Evolutionary conservation across 495 filamentous ascomycete genomes (phyloP), one percentile per base, ranked within the genome.

Genomic region (Penicillium daleae): DNA sequence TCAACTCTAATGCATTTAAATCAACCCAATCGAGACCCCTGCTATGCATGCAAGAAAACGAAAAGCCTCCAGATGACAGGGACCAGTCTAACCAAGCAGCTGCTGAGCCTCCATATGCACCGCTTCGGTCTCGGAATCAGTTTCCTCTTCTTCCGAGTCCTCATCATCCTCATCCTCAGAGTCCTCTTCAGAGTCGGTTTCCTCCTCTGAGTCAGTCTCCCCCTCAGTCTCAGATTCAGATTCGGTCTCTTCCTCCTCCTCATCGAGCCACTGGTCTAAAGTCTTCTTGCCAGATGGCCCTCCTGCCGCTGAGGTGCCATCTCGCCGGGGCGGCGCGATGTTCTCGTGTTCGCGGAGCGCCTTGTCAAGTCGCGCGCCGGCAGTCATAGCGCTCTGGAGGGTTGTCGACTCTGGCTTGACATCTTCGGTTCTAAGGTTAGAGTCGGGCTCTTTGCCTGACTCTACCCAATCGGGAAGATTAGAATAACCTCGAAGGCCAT

Each of bases 181-280:
- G 10, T 79, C 82, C 10, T 87, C 86, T 24, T 84, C 77, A 0
- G 65, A 79, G 61, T 72, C 80, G n/a, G 55, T 57, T 54, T 70
- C 82, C 65, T 71, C 78, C 56, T 65, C 76, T 33, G 64, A 78
- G 60, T 74, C 78, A 17, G 68, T 72, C 74, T 78, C 46, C 76
- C 70, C 76, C 55, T 84, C 83, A 17, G 51, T 24, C 51, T 86
- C 84, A 0, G 76, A 75, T n/a, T 78, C 78, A 5, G 69, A 76
- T 53, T 83, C 83, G 4, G 75, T 78, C 46, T 79, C 78, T 22
- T 77, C 79, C 27, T 71, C 77, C 39, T 79, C 76, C 31, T 83
- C 83, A 22, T 82, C 83, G 58, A 97, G 79, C 92, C 95, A 98
- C 72, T 97, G 90, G 79, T 97, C 90, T 66, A 97, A 78, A 21